Conservation (phyloP, 2,329 filamentous ascomycete genomes). For the Gyromitra esculenta region DNA sequence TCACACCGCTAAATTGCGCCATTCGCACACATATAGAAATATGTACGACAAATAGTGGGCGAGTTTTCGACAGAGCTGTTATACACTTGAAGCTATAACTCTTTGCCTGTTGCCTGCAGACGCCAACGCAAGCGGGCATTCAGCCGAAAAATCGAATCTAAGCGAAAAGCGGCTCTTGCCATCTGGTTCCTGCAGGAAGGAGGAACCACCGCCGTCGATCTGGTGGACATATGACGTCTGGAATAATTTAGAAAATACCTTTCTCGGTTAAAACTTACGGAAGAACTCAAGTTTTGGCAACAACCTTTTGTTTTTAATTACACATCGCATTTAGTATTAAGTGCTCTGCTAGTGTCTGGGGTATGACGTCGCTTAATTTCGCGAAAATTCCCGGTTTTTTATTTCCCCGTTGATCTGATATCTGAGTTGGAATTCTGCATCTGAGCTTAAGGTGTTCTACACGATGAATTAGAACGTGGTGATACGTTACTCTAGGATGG, state of each 20-base stretch:
- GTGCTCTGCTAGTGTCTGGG: neutral
- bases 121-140: constrained; percentile 11
- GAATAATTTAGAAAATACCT: neutral
- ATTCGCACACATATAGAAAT: neutral
- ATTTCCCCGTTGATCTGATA: constrained; percentile 18
- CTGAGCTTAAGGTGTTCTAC: constrained; percentile 8
- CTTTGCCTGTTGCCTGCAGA: neutral
- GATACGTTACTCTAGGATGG: neutral
- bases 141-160: constrained; percentile 28
- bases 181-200: constrained; percentile 46
- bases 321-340: constrained; percentile 4
- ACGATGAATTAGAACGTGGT: no score
- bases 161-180: constrained; percentile 27
- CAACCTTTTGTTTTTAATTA: neutral
- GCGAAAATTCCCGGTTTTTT: constrained; percentile 28
- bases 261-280: constrained; percentile 18
- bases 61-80: neutral
- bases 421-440: constrained; percentile 11
- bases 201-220: constrained; percentile 18
- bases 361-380: constrained; percentile 45
- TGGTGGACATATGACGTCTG: constrained; percentile 30
- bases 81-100: constrained; percentile 15
- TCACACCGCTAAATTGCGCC: neutral
- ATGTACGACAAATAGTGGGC: neutral
- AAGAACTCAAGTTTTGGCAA: constrained; percentile 2